phyloP scores from a whole-genome alignment of 2,329 filamentous ascomycete genomes.

The Sodiomyces alkalinus region DNA sequence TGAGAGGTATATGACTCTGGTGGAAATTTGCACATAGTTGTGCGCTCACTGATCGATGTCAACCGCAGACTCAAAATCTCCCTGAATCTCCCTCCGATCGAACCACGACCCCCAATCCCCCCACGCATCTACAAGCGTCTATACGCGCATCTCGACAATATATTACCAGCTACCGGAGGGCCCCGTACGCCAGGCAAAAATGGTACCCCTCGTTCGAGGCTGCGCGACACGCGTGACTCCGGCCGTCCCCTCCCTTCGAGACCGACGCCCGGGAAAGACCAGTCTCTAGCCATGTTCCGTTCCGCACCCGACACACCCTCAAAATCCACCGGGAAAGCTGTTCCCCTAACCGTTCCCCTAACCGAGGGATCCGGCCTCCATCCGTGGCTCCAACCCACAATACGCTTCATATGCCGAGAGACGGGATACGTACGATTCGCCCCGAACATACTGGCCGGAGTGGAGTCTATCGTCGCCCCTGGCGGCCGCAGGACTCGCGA shows the following conservation, averaged over 20 bases:
- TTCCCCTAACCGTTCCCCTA: slow-evolving; percentile 10
- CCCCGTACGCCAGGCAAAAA: slow-evolving; percentile 18
- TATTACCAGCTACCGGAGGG: slow-evolving; percentile 34
- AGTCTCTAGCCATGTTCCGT: slow-evolving; percentile 26
- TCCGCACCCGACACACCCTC: slow-evolving; percentile 21
- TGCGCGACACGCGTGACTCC: slow-evolving; percentile 11
- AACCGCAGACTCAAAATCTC: slow-evolving; percentile 61
- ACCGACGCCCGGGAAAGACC: slow-evolving; percentile 29
- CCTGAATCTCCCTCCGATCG: slow-evolving; percentile 63
- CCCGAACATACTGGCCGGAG: slow-evolving; percentile 60
- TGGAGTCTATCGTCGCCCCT: slow-evolving; percentile 39
- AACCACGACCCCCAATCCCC: slow-evolving; percentile 61
- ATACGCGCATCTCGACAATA: slow-evolving; percentile 63
- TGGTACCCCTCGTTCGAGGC: slow-evolving; percentile 14
- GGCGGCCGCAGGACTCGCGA: slow-evolving; percentile 29
- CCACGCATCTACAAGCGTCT: slow-evolving; percentile 74
- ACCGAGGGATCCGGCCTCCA: slow-evolving; percentile 27
- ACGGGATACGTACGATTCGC: slow-evolving; percentile 46
- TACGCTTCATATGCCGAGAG: slow-evolving; percentile 49
- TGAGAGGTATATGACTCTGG: too few relatives aligned
- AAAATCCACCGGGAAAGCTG: slow-evolving; percentile 22
- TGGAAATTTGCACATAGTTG: too few relatives aligned
- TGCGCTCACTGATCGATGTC: too few relatives aligned
- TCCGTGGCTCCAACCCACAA: slow-evolving; percentile 53
- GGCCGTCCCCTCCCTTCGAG: slow-evolving; percentile 12